Evolutionary conservation across 495 filamentous ascomycete species (phyloP).

Genomic region (Penicillium arizonense): DNA sequence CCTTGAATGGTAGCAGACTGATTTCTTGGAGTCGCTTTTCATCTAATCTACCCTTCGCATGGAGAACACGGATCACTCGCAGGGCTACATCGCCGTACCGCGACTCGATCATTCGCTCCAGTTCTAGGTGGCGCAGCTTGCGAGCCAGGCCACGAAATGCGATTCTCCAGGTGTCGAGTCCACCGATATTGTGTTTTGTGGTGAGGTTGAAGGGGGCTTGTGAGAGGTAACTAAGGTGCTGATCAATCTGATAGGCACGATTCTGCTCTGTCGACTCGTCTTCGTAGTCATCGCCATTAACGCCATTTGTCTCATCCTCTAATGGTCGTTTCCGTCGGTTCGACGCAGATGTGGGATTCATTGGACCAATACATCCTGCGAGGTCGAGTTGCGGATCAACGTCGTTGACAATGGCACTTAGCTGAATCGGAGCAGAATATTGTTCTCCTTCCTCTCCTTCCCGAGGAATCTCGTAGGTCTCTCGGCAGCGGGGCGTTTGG

Average conservation of each 20-base stretch:
- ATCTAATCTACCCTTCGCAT: slow-evolving; percentile 83
- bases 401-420: slow-evolving; percentile 35
- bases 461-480: slow-evolving; percentile 52
- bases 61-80: slow-evolving; percentile 77
- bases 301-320: slow-evolving; percentile 29
- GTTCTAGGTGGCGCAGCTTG: slow-evolving; percentile 65
- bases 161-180: slow-evolving; percentile 73
- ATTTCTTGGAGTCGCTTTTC: slow-evolving; percentile 78
- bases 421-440: slow-evolving; percentile 35
- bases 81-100: slow-evolving; percentile 72
- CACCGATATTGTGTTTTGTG: slow-evolving; percentile 43
- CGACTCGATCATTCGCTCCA: slow-evolving; percentile 74
- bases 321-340: slow-evolving; percentile 36
- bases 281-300: slow-evolving; percentile 29
- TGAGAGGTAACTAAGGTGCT: slow-evolving; percentile 74
- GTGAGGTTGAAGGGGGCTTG: slow-evolving; percentile 68
- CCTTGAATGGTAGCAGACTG: slow-evolving; percentile 73
- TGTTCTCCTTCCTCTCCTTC: slow-evolving; percentile 52
- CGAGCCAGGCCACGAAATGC: slow-evolving; percentile 69
- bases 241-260: slow-evolving; percentile 56
- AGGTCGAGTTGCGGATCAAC: slow-evolving; percentile 43
- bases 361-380: slow-evolving; percentile 36
- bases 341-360: slow-evolving; percentile 18
- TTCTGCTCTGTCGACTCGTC: slow-evolving; percentile 35
- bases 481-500: slow-evolving; percentile 64